Evolutionary conservation across 805 yeast species (phyloP), one percentile per base, ranked within the genome.

Genomic region (Kodamaea kaohsiungensis): DNA sequence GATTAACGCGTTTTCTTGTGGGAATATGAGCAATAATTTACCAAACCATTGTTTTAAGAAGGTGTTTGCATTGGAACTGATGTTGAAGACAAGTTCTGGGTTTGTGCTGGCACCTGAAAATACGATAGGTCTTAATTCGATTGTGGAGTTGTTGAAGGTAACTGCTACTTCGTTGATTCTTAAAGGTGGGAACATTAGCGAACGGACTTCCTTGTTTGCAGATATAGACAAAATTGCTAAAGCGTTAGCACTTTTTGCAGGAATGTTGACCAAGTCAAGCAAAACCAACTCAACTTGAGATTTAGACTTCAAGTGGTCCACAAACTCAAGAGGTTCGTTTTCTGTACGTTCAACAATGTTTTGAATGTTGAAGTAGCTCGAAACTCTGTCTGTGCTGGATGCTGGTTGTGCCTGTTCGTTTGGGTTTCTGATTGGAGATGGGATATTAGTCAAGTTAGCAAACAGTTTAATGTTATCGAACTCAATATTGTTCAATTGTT

Each of bases 151-250:
- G 8, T 61, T 51, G 37, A 57, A 56, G 27, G 62, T 49, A 48
- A 71, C 60, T 12, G 70, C 59, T 17, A 73, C 61, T 52, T 73
- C 78, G 55, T 73, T 72, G 49, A 72, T 57, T 48, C 80, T 57
- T 57, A 76, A 75, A 1, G 80, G 80, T 7, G 80, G 79, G 56
- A 61, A 75, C 57, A 76, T 52, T 35, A 76, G 67, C 8, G 71
- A 67, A 25, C 79, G 62, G 1, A 69, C 55, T 7, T 37, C 40
- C 5, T 51, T 43, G n/a, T 48, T 43, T 7, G 67, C 66, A 10
- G 49, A n/a, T 8, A 46, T 22, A 6, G 38, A 37, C 49, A 75
- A 59, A 12, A 76, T 61, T 6, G 78, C 80, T 60, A 75, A 67
- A 5, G 80, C 68, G 53, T 75, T 71, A 56, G 60, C 71, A 6